Conservation (phyloP, 805 yeast genomes). For the Yamadazyma laniorum region DNA sequence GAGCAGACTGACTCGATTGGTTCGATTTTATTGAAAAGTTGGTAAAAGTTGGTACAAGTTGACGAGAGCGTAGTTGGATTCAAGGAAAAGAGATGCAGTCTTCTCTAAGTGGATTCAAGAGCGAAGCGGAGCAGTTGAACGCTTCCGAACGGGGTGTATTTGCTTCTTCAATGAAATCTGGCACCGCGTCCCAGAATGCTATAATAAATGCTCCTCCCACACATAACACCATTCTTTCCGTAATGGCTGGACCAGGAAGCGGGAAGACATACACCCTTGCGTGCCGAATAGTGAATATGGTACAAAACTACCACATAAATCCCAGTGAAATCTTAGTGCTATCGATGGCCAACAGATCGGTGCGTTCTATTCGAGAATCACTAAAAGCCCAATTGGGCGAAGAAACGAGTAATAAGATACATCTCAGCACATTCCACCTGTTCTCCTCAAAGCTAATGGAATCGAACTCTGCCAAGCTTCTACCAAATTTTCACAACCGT, state of each 20-base stretch:
- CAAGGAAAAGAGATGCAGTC: no score
- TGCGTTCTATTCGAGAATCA: conserved; percentile 43
- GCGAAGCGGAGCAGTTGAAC: no score
- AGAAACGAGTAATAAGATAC: conserved; percentile 30
- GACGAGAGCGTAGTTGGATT: no score
- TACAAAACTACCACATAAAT: conserved; percentile 31
- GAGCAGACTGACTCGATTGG: no score
- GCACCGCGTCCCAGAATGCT: conserved; percentile 38
- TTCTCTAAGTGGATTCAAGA: no score
- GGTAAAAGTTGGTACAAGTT: no score
- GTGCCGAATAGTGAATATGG: conserved; percentile 48
- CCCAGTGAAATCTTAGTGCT: conserved; percentile 61
- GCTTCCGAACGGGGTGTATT: no score
- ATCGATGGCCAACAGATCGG: conserved; percentile 70
- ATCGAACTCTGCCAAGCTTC: conserved; percentile 25
- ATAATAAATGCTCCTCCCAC: conserved; percentile 44
- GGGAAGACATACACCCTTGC: conserved; percentile 67
- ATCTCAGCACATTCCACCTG: conserved; percentile 62
- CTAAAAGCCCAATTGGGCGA: conserved; percentile 32
- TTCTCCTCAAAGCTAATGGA: conserved; percentile 52
- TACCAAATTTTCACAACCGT: conserved; percentile 15
- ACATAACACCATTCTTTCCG: conserved; percentile 43
- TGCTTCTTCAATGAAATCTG: no score
- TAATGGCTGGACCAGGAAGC: conserved; percentile 72
- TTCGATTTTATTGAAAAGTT: no score